Evolutionary conservation across 441 rosid genomes (phyloP), one percentile per base, ranked within the genome.

Genomic region (Metrosideros polymorpha): DNA sequence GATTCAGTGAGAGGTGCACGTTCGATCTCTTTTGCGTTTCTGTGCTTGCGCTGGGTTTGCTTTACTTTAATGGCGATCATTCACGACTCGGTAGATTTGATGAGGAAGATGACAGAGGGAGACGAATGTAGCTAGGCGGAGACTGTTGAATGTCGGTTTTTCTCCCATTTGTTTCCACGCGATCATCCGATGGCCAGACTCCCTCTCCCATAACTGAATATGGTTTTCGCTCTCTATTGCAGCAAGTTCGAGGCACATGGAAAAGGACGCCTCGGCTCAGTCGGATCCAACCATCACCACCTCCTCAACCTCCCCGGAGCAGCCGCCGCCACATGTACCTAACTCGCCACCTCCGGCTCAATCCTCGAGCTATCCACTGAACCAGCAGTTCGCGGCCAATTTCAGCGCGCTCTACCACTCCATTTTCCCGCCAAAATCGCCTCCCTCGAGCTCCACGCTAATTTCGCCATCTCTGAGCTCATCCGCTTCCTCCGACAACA

Each of bases 371-470:
- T 86, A 56, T 75, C 42, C 61, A 22, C 86, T 30, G 29, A 82
- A 66, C 24, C 88, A 77, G 12, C 92, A 89, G 55, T 92, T 95
- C 83, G 93, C 94, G 6, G 90, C 91, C 42, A 88, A 88, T 87
- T 95, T 95, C 92, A 89, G 93, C 43, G 84, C 93, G 32, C 87
- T 95, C 19, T 95, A 93, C 91, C 90, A 90, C 83, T 94, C 96
- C 2, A 90, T 92, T 83, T 96, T 96, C 94, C 93, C 94, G 89
- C 94, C 95, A 84, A 93, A 92, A 77, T 91, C 92, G 29, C 90
- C 86, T 12, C 49, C 14, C 63, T 27, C 30, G 30, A 47, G 79
- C 85, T 91, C 87, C 61, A 77, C 85, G 19, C 85, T 89, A 14
- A 83, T 86, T n/a, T 87, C 91, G 88, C 92, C 92, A 1, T 92